These are phyloP conservation scores for Eucalyptus tenuipes DNA, from an alignment of 345 rosid species.

Conservation along the genomic window DNA sequence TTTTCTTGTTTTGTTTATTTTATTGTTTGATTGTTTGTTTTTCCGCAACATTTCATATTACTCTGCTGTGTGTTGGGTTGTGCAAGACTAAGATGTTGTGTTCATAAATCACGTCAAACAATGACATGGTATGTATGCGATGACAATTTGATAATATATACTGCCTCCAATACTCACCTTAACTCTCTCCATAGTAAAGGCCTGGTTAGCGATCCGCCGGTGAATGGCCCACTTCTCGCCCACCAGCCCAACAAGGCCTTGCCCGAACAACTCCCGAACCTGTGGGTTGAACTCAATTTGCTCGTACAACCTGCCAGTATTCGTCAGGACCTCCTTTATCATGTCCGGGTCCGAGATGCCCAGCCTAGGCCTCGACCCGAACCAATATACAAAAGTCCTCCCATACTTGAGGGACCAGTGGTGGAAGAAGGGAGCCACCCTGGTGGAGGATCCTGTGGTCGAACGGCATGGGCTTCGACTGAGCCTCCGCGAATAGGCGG, in stretches of 20 bases:
- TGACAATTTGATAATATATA: not conserved
- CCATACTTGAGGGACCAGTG: slow-evolving; percentile 52
- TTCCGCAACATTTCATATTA: not conserved
- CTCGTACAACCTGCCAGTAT: slow-evolving; percentile 21
- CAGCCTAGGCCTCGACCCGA: slow-evolving; percentile 54
- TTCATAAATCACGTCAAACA: not conserved
- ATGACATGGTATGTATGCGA: not conserved
- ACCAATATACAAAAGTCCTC: slow-evolving; percentile 60
- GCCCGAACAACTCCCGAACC: slow-evolving; percentile 40
- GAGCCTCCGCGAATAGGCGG: slow-evolving; percentile 17
- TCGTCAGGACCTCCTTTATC: slow-evolving; percentile 47
- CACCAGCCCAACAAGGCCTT: slow-evolving; percentile 52
- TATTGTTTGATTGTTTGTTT: not conserved
- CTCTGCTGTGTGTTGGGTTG: not conserved
- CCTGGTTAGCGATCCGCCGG: slow-evolving; percentile 49
- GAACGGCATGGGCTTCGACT: slow-evolving; percentile 22
- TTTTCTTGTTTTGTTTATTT: not conserved
- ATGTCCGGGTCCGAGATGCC: slow-evolving; percentile 44
- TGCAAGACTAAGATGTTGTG: not conserved
- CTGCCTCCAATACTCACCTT: slow-evolving; percentile 22
- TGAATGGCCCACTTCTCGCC: slow-evolving; percentile 65
- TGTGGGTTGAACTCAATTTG: slow-evolving; percentile 31
- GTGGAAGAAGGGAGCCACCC: slow-evolving; percentile 42
- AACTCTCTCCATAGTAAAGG: slow-evolving; percentile 48
- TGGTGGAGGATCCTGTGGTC: slow-evolving; percentile 26